Conservation (phyloP, 176 grass and related monocot genomes). For the Dactylis glomerata region DNA sequence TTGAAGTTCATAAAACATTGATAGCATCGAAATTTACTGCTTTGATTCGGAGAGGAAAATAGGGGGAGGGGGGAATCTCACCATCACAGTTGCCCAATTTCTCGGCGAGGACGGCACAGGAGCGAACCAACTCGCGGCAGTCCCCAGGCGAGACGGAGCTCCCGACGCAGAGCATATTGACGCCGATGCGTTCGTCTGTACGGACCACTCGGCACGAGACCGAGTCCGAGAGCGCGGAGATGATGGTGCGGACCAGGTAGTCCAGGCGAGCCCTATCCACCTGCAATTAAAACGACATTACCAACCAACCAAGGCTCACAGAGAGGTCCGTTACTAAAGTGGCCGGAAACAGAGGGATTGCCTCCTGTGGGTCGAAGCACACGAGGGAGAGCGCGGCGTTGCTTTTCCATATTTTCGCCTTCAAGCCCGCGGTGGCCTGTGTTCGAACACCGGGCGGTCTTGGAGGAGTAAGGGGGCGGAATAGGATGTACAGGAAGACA, state of each 20-base stretch:
- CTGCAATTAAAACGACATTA: conserved; percentile 23
- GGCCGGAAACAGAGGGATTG: neutral
- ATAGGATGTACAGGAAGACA: too few species aligned
- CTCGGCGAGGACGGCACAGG: conserved; percentile 38
- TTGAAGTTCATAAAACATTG: neutral
- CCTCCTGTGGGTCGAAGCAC: conserved; percentile 67
- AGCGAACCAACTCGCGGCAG: conserved; percentile 48
- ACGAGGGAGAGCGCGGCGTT: conserved; percentile 79
- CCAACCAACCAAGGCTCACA: neutral
- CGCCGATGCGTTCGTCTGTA: neutral
- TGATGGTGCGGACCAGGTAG: conserved; percentile 47
- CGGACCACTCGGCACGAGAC: conserved; percentile 42
- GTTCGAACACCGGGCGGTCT: too few species aligned
- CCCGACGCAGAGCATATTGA: conserved; percentile 46
- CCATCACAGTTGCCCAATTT: conserved; percentile 48
- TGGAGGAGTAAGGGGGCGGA: too few species aligned
- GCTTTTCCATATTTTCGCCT: too few species aligned
- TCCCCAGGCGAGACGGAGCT: conserved; percentile 45
- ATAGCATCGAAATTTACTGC: neutral
- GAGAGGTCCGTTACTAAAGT: neutral
- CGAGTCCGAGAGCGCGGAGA: conserved; percentile 53
- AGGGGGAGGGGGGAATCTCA: neutral
- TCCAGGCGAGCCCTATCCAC: conserved; percentile 50
- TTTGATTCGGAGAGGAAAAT: neutral
- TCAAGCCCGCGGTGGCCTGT: too few species aligned